A percentile compares a stretch with the other conserved stretches of the same genome.
Conservation (phyloP, 257 asterid species). For the Solanum chmielewskii region DNA sequence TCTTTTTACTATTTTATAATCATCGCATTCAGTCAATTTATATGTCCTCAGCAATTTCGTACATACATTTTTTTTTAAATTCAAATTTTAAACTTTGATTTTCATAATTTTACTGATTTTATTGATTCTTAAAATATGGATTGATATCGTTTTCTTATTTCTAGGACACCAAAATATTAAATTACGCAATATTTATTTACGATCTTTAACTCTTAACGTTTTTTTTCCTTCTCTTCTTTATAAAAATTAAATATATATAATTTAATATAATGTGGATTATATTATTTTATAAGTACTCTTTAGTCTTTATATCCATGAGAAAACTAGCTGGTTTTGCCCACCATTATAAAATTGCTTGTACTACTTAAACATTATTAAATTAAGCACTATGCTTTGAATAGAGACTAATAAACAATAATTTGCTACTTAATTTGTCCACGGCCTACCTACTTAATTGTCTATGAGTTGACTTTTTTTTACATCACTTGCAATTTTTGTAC, state of each 20-base stretch:
- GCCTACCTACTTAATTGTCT: background rate
- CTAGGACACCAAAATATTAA: background rate
- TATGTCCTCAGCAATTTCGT: background rate
- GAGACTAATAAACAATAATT: background rate
- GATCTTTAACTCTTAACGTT: background rate
- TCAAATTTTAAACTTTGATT: too few species aligned
- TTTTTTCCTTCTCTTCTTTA: background rate
- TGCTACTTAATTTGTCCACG: background rate
- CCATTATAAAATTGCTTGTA: background rate
- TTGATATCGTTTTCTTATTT: rapidly evolving
- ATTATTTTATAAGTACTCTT: background rate
- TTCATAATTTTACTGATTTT: background rate
- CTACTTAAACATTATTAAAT: background rate
- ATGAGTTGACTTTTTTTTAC: background rate
- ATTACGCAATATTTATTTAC: rapidly evolving
- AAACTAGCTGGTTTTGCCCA: background rate
- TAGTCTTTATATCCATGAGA: background rate
- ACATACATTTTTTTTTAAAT: background rate
- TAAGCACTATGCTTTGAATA: background rate
- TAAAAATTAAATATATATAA: too few species aligned
- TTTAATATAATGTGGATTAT: background rate
- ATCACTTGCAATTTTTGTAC: background rate
- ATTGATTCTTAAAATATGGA: background rate
- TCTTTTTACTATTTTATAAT: background rate
- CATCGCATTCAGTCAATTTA: background rate